Conservation (phyloP, 2,329 filamentous ascomycete genomes). For the Paraphaeosphaeria minitans region DNA sequence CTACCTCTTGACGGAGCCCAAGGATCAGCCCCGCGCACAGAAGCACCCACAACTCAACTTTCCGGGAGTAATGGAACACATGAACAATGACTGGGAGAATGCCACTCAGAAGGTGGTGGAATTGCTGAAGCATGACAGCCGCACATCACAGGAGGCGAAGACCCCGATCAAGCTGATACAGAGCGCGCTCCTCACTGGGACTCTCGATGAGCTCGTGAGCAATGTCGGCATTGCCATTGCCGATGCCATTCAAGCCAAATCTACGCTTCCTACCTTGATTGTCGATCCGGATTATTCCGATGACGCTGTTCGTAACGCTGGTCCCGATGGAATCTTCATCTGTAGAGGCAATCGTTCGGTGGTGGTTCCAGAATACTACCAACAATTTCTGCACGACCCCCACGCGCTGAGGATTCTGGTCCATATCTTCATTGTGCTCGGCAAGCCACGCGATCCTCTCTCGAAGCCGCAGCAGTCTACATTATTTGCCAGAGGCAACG, state of each 20-base stretch:
- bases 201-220: constrained; percentile 52
- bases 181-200: constrained; percentile 72
- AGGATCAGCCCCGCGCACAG: constrained; percentile 56
- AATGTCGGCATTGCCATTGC: constrained; percentile 53
- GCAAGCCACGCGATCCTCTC: constrained; percentile 36
- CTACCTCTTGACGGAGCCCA: constrained; percentile 64
- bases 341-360: constrained; percentile 26
- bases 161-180: constrained; percentile 76
- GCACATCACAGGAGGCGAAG: constrained; percentile 63
- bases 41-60: constrained; percentile 64
- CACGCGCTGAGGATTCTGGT: constrained; percentile 53
- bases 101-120: constrained; percentile 63
- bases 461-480: constrained; percentile 34
- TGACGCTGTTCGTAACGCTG: neutral
- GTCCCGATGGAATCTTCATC: constrained; percentile 13
- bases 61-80: constrained; percentile 68
- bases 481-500: constrained; percentile 67
- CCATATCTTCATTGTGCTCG: constrained; percentile 69
- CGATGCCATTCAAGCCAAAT: constrained; percentile 40
- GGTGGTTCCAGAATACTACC: constrained; percentile 32
- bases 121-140: constrained; percentile 61
- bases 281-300: constrained; percentile 31
- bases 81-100: constrained; percentile 59
- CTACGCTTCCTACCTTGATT: constrained; percentile 35
- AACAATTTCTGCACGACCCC: constrained; percentile 46